Percentiles rank a stretch among this genome's conserved stretches.
Conservation (phyloP, 2,329 filamentous ascomycete species). For the Neocatenulostroma microsporum region DNA sequence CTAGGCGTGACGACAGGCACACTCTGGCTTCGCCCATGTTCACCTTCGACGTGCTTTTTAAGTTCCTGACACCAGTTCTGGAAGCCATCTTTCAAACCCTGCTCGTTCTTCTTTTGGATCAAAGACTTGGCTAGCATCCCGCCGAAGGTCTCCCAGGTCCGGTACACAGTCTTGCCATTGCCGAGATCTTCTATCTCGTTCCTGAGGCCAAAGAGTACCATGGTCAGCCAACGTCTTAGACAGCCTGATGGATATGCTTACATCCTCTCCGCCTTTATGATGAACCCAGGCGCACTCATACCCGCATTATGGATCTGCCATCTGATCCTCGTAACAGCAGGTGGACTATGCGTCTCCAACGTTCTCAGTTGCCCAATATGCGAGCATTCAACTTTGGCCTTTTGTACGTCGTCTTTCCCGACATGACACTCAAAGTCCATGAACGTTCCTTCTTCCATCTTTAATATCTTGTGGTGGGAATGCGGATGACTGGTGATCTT, state of each 20-base stretch:
- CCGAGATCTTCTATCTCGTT: constrained; percentile 39
- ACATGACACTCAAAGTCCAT: constrained; percentile 38
- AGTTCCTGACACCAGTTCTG: constrained; percentile 35
- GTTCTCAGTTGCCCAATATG: constrained; percentile 27
- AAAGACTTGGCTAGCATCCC: constrained; percentile 36
- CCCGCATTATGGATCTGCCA: constrained; percentile 26
- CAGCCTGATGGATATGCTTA: no score
- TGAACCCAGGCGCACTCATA: constrained; percentile 21
- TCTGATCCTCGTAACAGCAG: constrained; percentile 25
- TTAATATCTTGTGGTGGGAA: constrained; percentile 13
- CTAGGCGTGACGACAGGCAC: no score
- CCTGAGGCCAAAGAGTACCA: no score
- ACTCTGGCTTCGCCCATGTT: no score
- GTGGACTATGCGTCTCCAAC: constrained; percentile 10
- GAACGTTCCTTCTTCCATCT: constrained; percentile 34
- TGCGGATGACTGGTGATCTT: constrained; percentile 38
- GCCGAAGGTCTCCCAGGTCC: constrained; percentile 40
- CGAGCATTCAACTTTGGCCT: constrained; percentile 29
- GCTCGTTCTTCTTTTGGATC: constrained; percentile 37
- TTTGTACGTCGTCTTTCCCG: constrained; percentile 33
- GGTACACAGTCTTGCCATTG: constrained; percentile 27
- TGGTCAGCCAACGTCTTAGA: no score
- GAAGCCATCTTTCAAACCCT: constrained; percentile 32
- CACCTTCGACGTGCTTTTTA: constrained; percentile 34
- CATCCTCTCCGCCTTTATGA: constrained; percentile 40